Conservation (phyloP, 306 rosid genomes). For the Malus asiatica region DNA sequence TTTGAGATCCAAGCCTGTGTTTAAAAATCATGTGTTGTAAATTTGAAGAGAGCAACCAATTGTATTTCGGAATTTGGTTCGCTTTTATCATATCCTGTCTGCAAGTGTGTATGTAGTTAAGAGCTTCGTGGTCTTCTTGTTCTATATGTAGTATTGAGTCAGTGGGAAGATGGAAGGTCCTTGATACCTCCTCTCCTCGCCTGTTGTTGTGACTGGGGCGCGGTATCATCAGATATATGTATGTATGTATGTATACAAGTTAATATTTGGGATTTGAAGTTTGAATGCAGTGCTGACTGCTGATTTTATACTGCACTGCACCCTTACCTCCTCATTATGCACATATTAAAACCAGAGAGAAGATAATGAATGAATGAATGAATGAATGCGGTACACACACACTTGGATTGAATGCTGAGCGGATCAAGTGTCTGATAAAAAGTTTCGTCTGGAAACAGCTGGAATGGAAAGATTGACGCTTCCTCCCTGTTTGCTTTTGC, state of each 20-base stretch:
- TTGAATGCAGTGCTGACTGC: background rate
- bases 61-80: background rate
- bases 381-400: background rate
- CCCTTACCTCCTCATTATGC: background rate
- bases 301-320: background rate
- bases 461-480: background rate
- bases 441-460: background rate
- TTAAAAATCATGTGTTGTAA: background rate
- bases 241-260: background rate
- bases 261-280: background rate
- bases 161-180: background rate
- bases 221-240: background rate
- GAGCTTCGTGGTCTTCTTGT: background rate
- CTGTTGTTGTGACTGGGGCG: background rate
- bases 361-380: background rate
- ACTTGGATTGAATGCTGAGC: too few relatives aligned
- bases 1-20: constrained; percentile 42
- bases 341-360: background rate
- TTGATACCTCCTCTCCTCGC: background rate
- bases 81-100: background rate
- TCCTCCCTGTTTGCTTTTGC: background rate
- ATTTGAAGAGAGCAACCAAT: constrained; percentile 1
- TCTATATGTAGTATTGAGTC: background rate
- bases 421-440: too few relatives aligned
- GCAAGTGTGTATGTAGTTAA: background rate